Base-by-base conservation (phyloP, 331 rosid species). In the Erythrophleum ivorense region DNA sequence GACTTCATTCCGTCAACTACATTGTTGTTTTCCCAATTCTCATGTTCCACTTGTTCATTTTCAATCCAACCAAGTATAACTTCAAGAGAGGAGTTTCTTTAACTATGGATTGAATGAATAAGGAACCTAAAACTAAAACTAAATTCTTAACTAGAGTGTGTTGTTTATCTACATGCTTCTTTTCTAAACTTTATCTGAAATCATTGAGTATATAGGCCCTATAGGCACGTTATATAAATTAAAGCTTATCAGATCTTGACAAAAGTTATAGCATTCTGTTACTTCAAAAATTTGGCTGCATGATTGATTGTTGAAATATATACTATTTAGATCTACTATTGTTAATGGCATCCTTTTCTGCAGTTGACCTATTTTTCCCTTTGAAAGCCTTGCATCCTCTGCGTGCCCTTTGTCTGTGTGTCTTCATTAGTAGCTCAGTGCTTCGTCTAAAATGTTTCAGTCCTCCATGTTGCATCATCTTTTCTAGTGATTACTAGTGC, bases 281-380 rank as follows among this genome's bases (percentile, higher is more conserved):
- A 71, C 80, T 85, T 69, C 60, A 60, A 81, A 81, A 71, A 75
- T 74, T 68, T 78, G 75, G 66, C 18, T n/a, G 49, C 46, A 76
- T 81, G 63, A 79, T 62, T 77, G 40, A 34, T 75, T 76, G n/a
- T 63, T 81, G 16, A 76, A 75, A 36, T 84, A 36, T 81, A 29
- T 73, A 31, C 76, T 91, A 60, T 85, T 73, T 76, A 95, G 95
- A 58, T 49, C 29, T 24, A 24, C 29, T 58, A 41, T 80, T 48
- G 81, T 66, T 76, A 72, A 36, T 59, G 99, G 94, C 92, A 11
- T 24, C 29, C 1, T 24, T 24, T 24, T 24, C 29, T 24, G 29
- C 29, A 24, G 29, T 1, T 1, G 1, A 24, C 29, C 29, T 24
- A 24, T 24, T 24, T 24, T 24, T 24, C 29, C 29, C 29, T 24